Percentiles rank a stretch among this genome's conserved stretches.
phyloP scores from a whole-genome alignment of 164 flowering plant genomes.

The Umbilicus rupestris region DNA sequence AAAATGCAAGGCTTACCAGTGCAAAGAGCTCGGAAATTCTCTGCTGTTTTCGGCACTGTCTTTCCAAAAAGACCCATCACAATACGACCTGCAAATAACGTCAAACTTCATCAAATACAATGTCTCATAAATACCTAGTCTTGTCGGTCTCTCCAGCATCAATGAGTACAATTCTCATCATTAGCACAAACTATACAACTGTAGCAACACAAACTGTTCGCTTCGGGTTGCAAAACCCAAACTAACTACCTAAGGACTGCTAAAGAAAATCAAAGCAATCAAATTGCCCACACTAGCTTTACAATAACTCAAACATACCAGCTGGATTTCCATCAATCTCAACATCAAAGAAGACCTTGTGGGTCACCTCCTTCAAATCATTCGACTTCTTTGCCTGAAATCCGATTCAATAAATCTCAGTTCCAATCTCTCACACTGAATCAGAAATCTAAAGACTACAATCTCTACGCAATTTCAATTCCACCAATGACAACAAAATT shows the following conservation, averaged over 20 bases:
- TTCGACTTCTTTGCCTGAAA: constrained; percentile 7
- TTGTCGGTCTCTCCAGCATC: too few species aligned
- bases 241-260: too few species aligned
- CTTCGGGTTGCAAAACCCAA: too few species aligned
- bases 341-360: constrained; percentile 75
- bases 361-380: constrained; percentile 59
- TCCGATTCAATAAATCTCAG: background rate
- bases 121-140: too few species aligned
- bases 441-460: background rate
- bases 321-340: constrained; percentile 82
- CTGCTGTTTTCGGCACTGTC: constrained; percentile 11
- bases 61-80: constrained; percentile 14
- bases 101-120: too few species aligned
- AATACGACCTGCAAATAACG: constrained; percentile 11
- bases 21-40: constrained; percentile 12
- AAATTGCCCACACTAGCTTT: too few species aligned
- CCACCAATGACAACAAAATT: too few species aligned
- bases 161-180: too few species aligned
- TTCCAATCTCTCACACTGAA: background rate
- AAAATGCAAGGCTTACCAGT: background rate
- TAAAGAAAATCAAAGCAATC: too few species aligned
- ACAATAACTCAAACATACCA: constrained; percentile 27
- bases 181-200: too few species aligned
- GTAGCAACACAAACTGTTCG: too few species aligned
- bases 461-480: too few species aligned